Evolutionary conservation across 1,284 basidiomycete species (phyloP).

Genomic region (Pseudozyma tsukubaensis): DNA sequence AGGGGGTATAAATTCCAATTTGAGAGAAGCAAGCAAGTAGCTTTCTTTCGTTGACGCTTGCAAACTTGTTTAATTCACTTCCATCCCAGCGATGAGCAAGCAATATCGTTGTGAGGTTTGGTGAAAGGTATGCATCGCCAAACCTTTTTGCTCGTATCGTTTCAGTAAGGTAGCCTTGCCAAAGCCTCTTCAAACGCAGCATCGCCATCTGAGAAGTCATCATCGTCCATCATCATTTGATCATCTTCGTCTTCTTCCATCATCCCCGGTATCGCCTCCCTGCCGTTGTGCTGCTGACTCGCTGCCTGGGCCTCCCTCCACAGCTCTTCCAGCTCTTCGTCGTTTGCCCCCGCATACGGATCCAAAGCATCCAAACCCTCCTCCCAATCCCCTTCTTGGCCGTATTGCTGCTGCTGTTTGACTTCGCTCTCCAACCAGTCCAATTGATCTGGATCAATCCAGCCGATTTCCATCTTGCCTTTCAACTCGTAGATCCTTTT

Average conservation of each 20-base stretch:
- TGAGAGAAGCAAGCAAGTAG: too few species aligned
- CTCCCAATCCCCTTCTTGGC: not conserved
- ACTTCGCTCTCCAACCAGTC: constrained; percentile 26
- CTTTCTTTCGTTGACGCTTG: too few species aligned
- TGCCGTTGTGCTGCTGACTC: not conserved
- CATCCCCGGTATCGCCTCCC: not conserved
- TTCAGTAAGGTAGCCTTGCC: constrained; percentile 16
- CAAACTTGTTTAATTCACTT: too few species aligned
- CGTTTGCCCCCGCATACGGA: constrained; percentile 20
- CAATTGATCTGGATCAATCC: constrained; percentile 50
- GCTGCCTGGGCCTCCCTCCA: constrained; percentile 28
- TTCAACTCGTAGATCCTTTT: constrained; percentile 47
- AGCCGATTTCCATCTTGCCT: constrained; percentile 44
- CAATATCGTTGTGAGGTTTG: too few species aligned
- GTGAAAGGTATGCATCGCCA: not conserved
- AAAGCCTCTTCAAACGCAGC: constrained; percentile 22
- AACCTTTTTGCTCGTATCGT: not conserved
- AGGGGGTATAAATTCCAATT: not conserved
- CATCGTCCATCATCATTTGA: constrained; percentile 8
- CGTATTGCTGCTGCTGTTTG: constrained; percentile 8
- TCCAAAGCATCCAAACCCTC: constrained; percentile 10
- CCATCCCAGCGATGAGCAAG: too few species aligned
- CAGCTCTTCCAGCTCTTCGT: constrained; percentile 35
- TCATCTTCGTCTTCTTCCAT: not conserved
- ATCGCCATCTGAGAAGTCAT: constrained; percentile 9